Evolutionary conservation across 345 rosid species (phyloP).

Genomic region (Brassica nigra): DNA sequence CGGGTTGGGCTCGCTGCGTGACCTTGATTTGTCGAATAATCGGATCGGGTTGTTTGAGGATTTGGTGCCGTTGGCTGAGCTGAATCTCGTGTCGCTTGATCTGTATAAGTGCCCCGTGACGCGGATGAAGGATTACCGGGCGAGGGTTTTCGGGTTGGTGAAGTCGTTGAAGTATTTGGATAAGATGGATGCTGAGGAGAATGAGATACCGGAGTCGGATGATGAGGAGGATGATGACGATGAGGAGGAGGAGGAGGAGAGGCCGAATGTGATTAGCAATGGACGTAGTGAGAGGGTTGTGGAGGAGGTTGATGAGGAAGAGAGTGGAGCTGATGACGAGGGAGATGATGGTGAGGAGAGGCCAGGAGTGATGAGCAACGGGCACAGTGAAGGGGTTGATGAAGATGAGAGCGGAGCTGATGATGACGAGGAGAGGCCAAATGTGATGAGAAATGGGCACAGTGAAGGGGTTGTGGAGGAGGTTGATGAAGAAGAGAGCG

Average conservation of each 20-base stretch:
- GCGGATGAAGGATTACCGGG: conserved; percentile 61
- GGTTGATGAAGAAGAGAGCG: conserved; percentile 23
- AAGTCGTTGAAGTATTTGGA: conserved; percentile 76
- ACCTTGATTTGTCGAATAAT: conserved; percentile 73
- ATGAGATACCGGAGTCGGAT: conserved; percentile 77
- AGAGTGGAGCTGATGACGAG: conserved; percentile 44
- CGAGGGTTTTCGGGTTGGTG: conserved; percentile 78
- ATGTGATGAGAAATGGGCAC: neutral
- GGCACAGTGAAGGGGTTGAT: conserved; percentile 19
- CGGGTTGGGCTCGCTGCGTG: conserved; percentile 62
- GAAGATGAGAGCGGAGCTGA: conserved; percentile 52
- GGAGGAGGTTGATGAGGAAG: neutral
- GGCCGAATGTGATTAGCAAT: no score
- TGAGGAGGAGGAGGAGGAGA: conserved; percentile 25
- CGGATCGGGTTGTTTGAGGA: conserved; percentile 72
- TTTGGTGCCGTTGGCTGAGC: conserved; percentile 65
- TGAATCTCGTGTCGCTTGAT: conserved; percentile 72
- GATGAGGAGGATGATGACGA: conserved; percentile 69
- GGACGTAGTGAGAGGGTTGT: no score
- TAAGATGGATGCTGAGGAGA: conserved; percentile 78
- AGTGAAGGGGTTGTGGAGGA: neutral
- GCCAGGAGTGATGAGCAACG: neutral
- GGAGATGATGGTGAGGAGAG: conserved; percentile 67
- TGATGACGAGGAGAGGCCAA: conserved; percentile 46
- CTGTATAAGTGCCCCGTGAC: conserved; percentile 87